Percentiles rank a stretch among this genome's conserved stretches.
These are phyloP conservation scores for Pisolithus orientalis DNA, from an alignment of 768 basidiomycete genomes.

Conservation along the genomic window DNA sequence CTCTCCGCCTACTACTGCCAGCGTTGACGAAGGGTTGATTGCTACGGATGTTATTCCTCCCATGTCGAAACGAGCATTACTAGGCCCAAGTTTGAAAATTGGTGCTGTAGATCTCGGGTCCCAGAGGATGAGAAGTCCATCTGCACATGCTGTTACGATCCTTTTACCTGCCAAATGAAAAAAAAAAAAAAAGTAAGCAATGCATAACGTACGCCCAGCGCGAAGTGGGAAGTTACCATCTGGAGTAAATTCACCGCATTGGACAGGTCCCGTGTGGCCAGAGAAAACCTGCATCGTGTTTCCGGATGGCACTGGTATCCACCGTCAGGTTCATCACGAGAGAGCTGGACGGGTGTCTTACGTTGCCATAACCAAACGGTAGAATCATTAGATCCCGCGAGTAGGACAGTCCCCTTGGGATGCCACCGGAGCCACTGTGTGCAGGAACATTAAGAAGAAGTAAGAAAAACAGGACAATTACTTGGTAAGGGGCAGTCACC, in stretches of 20 bases:
- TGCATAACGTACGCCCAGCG: background rate
- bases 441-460: conserved; percentile 2
- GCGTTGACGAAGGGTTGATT: conserved; percentile 76
- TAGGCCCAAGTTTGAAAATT: conserved; percentile 69
- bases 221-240: conserved; percentile 49
- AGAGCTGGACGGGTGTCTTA: conserved; percentile 33
- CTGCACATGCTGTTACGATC: conserved; percentile 80
- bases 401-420: conserved; percentile 82
- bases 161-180: conserved; percentile 56
- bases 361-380: conserved; percentile 98
- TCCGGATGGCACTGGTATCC: conserved; percentile 77
- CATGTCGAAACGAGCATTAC: conserved; percentile 70
- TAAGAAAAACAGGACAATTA: background rate
- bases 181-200: conserved; percentile 2
- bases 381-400: conserved; percentile 89
- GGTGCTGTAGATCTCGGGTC: conserved; percentile 78
- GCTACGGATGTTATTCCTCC: conserved; percentile 85
- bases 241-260: conserved; percentile 87
- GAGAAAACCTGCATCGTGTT: conserved; percentile 95
- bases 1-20: conserved; percentile 88
- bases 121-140: conserved; percentile 83
- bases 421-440: conserved; percentile 91
- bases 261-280: conserved; percentile 78
- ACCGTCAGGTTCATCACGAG: background rate
- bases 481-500: conserved; percentile 42